These are phyloP conservation scores for Termitomyces sp. DNA, from an alignment of 768 basidiomycete species.

Conservation along the genomic window DNA sequence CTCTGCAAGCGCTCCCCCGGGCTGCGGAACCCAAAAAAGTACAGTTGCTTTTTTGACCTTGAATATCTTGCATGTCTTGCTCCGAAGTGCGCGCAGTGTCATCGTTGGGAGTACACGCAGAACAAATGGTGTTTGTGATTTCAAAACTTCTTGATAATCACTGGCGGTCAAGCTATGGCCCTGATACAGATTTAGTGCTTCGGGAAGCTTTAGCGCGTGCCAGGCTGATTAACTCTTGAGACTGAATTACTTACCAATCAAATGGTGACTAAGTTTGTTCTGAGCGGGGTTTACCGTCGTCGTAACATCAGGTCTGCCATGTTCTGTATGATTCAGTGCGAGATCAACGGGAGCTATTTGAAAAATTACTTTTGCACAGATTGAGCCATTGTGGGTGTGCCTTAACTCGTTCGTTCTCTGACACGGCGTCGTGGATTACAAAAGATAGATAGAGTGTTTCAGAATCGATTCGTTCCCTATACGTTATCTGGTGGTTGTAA, in stretches of 20 bases:
- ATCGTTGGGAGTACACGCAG: slow-evolving; percentile 65
- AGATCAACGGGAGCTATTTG: slow-evolving; percentile 1
- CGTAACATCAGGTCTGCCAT: slow-evolving; percentile 45
- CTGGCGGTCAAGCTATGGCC: slow-evolving; percentile 4
- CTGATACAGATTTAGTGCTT: slow-evolving; percentile 11
- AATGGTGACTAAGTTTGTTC: slow-evolving; percentile 52
- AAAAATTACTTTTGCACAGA: slow-evolving; percentile 51
- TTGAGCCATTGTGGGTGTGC: slow-evolving; percentile 62
- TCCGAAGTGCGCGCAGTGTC: slow-evolving; percentile 56
- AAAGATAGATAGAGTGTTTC: slow-evolving; percentile 80
- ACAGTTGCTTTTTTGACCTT: slow-evolving; percentile 29
- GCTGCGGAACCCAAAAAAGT: slow-evolving; percentile 52
- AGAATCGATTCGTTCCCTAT: slow-evolving; percentile 68
- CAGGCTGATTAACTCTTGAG: background rate
- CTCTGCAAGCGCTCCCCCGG: slow-evolving; percentile 38
- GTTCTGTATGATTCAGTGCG: slow-evolving; percentile 32
- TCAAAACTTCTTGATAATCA: background rate
- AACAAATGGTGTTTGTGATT: slow-evolving; percentile 22
- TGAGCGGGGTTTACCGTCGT: slow-evolving; percentile 21
- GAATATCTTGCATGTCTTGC: slow-evolving; percentile 54
- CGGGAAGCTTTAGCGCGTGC: background rate
- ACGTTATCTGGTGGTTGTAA: slow-evolving; percentile 45
- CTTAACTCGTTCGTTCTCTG: slow-evolving; percentile 36
- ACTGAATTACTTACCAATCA: slow-evolving; percentile 45
- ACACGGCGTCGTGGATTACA: slow-evolving; percentile 39